Conservation (phyloP, 106 monocot species). For the Gastrodia elata region DNA sequence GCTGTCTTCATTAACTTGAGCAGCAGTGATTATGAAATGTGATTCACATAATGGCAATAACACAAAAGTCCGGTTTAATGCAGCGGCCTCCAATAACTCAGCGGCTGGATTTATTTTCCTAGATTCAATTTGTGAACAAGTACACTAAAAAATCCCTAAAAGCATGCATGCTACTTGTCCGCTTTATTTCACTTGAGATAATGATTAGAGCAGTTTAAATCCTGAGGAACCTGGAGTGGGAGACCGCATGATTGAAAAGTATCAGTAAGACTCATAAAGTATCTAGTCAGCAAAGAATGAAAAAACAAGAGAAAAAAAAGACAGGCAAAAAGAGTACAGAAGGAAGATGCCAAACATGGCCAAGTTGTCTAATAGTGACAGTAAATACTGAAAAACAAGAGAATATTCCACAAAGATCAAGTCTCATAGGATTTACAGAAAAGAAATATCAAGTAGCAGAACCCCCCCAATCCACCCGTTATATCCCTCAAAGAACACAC, state of each 20-base stretch:
- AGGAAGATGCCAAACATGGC: neutral
- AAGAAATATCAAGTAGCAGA: neutral
- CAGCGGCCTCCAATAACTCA: too few relatives aligned
- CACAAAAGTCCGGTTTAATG: neutral
- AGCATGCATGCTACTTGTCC: neutral
- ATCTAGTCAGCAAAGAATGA: neutral
- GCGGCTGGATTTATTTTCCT: too few relatives aligned
- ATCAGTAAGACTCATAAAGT: too few relatives aligned
- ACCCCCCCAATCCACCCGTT: neutral
- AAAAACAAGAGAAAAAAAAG: neutral
- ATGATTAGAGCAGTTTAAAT: neutral
- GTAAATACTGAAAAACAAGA: slow-evolving; percentile 5
- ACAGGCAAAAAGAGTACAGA: neutral
- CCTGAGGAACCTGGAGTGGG: too few relatives aligned
- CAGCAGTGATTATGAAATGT: neutral
- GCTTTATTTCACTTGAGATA: neutral
- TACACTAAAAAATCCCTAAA: too few relatives aligned
- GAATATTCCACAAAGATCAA: slow-evolving; percentile 9
- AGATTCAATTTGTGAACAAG: too few relatives aligned
- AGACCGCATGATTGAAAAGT: too few relatives aligned
- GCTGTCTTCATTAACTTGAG: neutral
- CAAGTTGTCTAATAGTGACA: slow-evolving; percentile 1
- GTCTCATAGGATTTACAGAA: slow-evolving; percentile 6
- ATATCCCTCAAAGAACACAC: neutral
- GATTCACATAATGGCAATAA: neutral